Evolutionary conservation across 2,329 filamentous ascomycete species (phyloP), one percentile per base, ranked within the genome.

Genomic region (Berkeleyomyces rouxiae): DNA sequence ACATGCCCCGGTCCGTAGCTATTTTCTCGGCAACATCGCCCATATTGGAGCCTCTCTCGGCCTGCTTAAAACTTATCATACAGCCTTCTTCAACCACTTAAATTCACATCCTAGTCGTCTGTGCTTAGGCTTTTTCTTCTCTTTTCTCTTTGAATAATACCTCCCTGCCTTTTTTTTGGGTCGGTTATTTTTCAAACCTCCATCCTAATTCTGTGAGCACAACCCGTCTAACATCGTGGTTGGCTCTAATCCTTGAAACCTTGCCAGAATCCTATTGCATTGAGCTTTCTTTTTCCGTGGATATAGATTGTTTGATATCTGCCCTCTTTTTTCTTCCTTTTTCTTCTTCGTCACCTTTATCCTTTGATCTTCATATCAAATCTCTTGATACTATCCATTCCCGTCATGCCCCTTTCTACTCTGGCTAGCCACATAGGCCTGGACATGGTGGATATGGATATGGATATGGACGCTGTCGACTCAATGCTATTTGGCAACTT

Each of bases 401-500:
- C 31, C 13, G 4, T 37, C 23, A 37, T 51, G 33, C n/a, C 39
- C 33, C 39, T 61, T 61, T 53, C 44, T 10, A 37, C 36, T 43
- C 11, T 42, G 23, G 33, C 42, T 61, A 40, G 37, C 11, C 60
- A 55, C 51, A 43, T 43, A 16, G 42, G 39, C 49, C 51, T 37
- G 31, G 37, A 43, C 37, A 43, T 58, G 39, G 42, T 58, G 49
- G 31, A 49, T 40, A 43, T 62, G 36, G n/a, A 42, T 44, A 58
- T 59, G 7, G 44, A 64, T 33, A 51, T 62, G 37, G 39, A 59
- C 43, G n/a, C 58, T 31, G 42, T 53, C 51, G 68, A 70, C 42
- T 69, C 71, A 16, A 66, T 62, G 42, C 69, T 72, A 60, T 42
- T 63, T 42, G 72, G 71, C 59, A 82, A 77, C 70, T 72, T 83